Conservation (phyloP, 2,329 filamentous ascomycete genomes). For the Trichoderma brevicompactum region DNA sequence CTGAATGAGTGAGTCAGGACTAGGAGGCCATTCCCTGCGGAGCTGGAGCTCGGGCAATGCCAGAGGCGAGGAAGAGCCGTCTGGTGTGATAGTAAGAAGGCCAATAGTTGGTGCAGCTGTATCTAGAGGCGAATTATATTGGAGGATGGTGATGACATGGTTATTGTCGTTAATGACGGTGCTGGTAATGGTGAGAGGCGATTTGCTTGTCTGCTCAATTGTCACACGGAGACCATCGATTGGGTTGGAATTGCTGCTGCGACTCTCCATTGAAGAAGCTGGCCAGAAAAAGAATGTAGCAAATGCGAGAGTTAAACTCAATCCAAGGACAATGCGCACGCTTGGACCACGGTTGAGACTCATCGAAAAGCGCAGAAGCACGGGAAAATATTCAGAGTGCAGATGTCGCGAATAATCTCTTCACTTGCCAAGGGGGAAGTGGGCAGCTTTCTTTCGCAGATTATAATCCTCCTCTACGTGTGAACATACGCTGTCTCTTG, state of each 20-base stretch:
- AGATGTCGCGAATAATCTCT: background rate
- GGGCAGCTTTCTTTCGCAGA: too few relatives aligned
- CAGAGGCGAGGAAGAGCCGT: constrained; percentile 41
- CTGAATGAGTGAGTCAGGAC: constrained; percentile 44
- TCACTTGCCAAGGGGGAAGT: too few relatives aligned
- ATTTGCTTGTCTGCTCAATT: constrained; percentile 41
- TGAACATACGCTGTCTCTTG: too few relatives aligned
- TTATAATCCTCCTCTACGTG: too few relatives aligned
- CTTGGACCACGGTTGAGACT: background rate
- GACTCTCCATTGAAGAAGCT: constrained; percentile 32
- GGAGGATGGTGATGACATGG: constrained; percentile 47
- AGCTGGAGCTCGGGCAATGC: constrained; percentile 46
- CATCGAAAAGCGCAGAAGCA: background rate
- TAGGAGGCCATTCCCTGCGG: constrained; percentile 48
- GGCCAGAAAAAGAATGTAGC: constrained; percentile 31
- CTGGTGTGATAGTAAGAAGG: constrained; percentile 46
- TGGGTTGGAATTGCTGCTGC: constrained; percentile 23
- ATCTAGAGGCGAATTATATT: constrained; percentile 53
- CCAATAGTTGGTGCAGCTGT: constrained; percentile 48
- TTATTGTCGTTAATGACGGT: constrained; percentile 48
- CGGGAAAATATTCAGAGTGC: background rate
- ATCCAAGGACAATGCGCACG: constrained; percentile 19
- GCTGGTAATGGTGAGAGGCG: constrained; percentile 44
- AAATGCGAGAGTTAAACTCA: constrained; percentile 32
- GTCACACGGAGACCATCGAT: constrained; percentile 41